Conservation (phyloP, 2,329 filamentous ascomycete genomes). For the Nothophaeocryptopus gaeumannii region DNA sequence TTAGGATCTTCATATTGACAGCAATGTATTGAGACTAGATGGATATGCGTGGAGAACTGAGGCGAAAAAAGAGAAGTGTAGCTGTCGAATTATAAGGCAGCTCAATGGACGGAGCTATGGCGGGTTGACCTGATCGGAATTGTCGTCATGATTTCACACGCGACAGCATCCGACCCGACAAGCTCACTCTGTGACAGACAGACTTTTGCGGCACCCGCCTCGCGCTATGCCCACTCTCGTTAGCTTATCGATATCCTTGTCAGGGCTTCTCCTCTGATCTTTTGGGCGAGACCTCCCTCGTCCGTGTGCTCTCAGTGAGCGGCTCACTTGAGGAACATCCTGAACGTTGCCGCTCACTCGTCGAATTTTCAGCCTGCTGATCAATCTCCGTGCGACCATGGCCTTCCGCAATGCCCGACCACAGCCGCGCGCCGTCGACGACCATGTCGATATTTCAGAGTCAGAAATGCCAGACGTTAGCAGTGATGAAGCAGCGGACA, state of each 20-base stretch:
- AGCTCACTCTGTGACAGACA: no score
- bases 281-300: no score
- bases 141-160: no score
- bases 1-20: slow-evolving; percentile 81
- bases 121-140: neutral
- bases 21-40: no score
- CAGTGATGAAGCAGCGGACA: slow-evolving; percentile 21
- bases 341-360: no score
- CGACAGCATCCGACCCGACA: no score
- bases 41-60: slow-evolving; percentile 26
- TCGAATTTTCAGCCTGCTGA: no score
- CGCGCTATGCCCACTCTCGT: neutral
- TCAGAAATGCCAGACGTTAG: slow-evolving; percentile 26
- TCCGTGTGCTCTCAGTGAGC: no score
- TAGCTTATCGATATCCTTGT: no score
- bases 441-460: slow-evolving; percentile 11
- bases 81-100: neutral
- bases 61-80: neutral
- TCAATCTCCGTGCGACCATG: slow-evolving; percentile 5
- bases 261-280: no score
- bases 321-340: no score
- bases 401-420: slow-evolving; percentile 20
- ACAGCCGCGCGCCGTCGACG: slow-evolving; percentile 11
- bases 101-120: slow-evolving; percentile 8
- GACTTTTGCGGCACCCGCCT: neutral